These are phyloP conservation scores for Erysimum cheiranthoides DNA, from an alignment of 345 rosid genomes.

Conservation along the genomic window DNA sequence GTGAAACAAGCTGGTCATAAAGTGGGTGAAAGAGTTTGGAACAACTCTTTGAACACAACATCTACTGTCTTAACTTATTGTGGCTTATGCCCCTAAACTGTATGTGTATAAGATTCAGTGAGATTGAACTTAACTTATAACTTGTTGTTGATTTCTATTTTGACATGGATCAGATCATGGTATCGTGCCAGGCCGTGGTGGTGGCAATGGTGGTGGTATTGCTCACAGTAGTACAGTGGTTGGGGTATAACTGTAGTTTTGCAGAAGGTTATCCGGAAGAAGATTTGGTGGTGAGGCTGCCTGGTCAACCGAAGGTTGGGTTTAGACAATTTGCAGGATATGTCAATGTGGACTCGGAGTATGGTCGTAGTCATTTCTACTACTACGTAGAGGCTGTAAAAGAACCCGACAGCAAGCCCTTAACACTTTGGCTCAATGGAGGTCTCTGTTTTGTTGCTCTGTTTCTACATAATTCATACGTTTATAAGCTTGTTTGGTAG, in stretches of 20 bases:
- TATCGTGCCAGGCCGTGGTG: neutral
- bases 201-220: neutral
- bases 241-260: neutral
- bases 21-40: neutral
- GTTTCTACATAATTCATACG: neutral
- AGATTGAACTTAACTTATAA: neutral
- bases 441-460: conserved; percentile 39
- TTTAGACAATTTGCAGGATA: conserved; percentile 81
- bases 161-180: conserved; percentile 19
- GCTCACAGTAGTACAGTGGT: neutral
- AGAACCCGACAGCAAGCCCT: conserved; percentile 63
- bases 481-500: neutral
- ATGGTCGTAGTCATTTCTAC: conserved; percentile 81
- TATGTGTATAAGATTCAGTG: neutral
- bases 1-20: neutral
- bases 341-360: conserved; percentile 63
- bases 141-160: neutral
- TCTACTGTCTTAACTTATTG: neutral
- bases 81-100: neutral
- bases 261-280: conserved; percentile 57
- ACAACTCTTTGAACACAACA: neutral
- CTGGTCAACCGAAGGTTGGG: conserved; percentile 77
- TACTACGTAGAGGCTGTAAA: conserved; percentile 77
- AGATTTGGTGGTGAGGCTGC: conserved; percentile 72
- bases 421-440: conserved; percentile 95